Conservation (phyloP, 2,329 filamentous ascomycete genomes). For the Clarireedia sp. region DNA sequence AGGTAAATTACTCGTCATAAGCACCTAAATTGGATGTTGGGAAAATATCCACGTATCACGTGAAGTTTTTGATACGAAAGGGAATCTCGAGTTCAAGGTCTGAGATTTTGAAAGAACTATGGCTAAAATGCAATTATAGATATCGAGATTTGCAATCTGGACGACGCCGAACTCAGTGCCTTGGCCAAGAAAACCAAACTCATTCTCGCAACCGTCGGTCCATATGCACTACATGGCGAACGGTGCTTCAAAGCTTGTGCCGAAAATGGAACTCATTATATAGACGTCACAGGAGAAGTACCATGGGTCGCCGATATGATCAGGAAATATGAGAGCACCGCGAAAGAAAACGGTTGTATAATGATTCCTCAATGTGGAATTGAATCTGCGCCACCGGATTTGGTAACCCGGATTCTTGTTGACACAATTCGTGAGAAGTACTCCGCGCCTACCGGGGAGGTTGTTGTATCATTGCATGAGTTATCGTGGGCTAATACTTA, state of each 20-base stretch:
- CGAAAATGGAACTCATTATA: conserved; percentile 54
- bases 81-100: background rate
- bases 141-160: conserved; percentile 45
- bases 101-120: background rate
- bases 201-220: conserved; percentile 52
- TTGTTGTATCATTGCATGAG: conserved; percentile 43
- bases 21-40: background rate
- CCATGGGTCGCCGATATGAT: conserved; percentile 54
- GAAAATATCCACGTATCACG: background rate
- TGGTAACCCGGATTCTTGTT: conserved; percentile 45
- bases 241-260: conserved; percentile 53
- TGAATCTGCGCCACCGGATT: conserved; percentile 54
- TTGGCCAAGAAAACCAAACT: conserved; percentile 49
- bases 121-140: conserved; percentile 27
- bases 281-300: conserved; percentile 55
- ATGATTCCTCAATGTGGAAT: conserved; percentile 55
- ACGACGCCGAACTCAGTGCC: conserved; percentile 37
- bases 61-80: background rate
- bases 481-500: conserved; percentile 29
- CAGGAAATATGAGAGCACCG: conserved; percentile 46
- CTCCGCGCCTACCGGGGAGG: conserved; percentile 42
- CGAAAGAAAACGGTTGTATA: conserved; percentile 46
- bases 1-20: conserved; percentile 38
- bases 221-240: conserved; percentile 50
- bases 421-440: conserved; percentile 43